phyloP scores from a whole-genome alignment of 371 early-diverging fungal species.

The Dipsacomyces acuminosporus region DNA sequence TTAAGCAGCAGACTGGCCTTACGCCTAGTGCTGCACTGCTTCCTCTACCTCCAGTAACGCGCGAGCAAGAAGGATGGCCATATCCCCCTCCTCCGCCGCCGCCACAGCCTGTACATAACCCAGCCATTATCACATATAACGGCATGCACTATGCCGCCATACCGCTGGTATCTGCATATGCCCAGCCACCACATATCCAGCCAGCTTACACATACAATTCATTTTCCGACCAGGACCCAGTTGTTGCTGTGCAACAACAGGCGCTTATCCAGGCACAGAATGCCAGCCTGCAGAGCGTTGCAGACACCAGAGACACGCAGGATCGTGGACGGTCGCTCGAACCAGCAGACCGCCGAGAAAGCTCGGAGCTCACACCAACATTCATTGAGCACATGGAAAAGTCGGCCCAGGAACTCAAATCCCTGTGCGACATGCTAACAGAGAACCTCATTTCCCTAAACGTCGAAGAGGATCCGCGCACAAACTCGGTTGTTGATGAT shows the following conservation, averaged over 20 bases:
- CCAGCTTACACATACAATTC: no score
- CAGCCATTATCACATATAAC: no score
- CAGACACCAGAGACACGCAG: background rate
- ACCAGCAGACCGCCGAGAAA: background rate
- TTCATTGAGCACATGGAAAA: slow-evolving; percentile 29
- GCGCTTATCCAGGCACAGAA: background rate
- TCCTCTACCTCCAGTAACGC: slow-evolving; percentile 19
- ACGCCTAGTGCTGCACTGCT: slow-evolving; percentile 17
- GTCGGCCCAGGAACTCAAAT: slow-evolving; percentile 23
- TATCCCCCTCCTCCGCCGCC: slow-evolving; percentile 13
- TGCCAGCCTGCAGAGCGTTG: background rate
- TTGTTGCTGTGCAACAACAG: slow-evolving; percentile 1
- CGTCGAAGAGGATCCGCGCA: slow-evolving; percentile 30
- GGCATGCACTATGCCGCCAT: no score
- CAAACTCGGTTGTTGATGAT: slow-evolving; percentile 25
- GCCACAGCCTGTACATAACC: no score
- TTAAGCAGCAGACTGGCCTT: slow-evolving; percentile 17
- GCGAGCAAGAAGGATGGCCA: slow-evolving; percentile 23
- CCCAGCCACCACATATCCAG: no score
- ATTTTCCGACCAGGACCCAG: background rate
- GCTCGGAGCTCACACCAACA: slow-evolving; percentile 13
- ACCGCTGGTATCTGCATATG: no score
- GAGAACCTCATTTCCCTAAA: slow-evolving; percentile 31
- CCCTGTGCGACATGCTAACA: slow-evolving; percentile 38
- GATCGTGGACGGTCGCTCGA: background rate